phyloP scores from a whole-genome alignment of 2,329 filamentous ascomycete species.

The Pseudogymnoascus sp. region DNA sequence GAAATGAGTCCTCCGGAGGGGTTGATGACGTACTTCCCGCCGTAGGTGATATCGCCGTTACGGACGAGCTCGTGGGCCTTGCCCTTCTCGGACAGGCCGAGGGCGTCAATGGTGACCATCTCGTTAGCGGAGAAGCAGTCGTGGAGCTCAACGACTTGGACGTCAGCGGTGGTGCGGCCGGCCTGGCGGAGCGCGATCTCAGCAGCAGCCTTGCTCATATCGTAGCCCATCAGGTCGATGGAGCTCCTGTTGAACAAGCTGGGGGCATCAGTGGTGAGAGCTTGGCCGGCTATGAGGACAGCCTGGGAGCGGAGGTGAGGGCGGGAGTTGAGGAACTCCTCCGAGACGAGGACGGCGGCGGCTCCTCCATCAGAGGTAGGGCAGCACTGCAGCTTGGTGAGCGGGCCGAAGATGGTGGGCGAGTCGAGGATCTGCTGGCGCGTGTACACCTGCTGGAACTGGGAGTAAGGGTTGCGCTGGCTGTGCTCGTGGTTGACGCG shows the following conservation, averaged over 20 bases:
- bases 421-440: slow-evolving; percentile 72
- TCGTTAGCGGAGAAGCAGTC: slow-evolving; percentile 97
- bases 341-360: slow-evolving; percentile 81
- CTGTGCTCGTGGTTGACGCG: slow-evolving; percentile 90
- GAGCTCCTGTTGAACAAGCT: slow-evolving; percentile 70
- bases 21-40: slow-evolving; percentile 75
- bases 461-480: slow-evolving; percentile 91
- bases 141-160: slow-evolving; percentile 85
- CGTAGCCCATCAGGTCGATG: slow-evolving; percentile 85
- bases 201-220: slow-evolving; percentile 72
- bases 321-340: slow-evolving; percentile 77
- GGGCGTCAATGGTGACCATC: slow-evolving; percentile 81
- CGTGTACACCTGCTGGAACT: slow-evolving; percentile 90
- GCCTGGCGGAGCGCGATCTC: slow-evolving; percentile 68
- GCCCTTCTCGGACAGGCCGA: slow-evolving; percentile 70
- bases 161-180: slow-evolving; percentile 58
- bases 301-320: slow-evolving; percentile 78
- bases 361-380: slow-evolving; percentile 91
- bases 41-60: slow-evolving; percentile 84
- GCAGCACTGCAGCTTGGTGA: slow-evolving; percentile 98
- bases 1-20: slow-evolving; percentile 91
- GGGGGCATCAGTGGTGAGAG: slow-evolving; percentile 76
- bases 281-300: slow-evolving; percentile 83
- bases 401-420: slow-evolving; percentile 73
- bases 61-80: slow-evolving; percentile 91